Base-by-base conservation (phyloP, 2,329 filamentous ascomycete genomes). In the Lecanoromycetidae sp. region DNA sequence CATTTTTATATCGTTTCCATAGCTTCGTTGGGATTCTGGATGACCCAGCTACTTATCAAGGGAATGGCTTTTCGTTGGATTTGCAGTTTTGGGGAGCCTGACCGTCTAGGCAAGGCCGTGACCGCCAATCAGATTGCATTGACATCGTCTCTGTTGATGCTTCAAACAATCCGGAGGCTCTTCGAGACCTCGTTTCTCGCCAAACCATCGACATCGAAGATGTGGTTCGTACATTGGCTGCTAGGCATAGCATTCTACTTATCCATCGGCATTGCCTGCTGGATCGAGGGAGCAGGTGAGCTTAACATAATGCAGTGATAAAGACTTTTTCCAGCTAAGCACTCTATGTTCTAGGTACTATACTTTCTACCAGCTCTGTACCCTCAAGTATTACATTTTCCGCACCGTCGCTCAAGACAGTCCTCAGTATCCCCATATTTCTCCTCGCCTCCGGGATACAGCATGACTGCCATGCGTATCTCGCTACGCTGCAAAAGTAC, bases 211-310 rank as follows among this genome's bases (percentile, higher is more conserved):
- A 72, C 72, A 19, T 85, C 86, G 15, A 76, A 70, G 47, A 98
- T 98, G 90, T 87, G 82, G 78, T 65, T 88, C 52, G 76, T 80
- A 13, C 84, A 94, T 61, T 96, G 87, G 81, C 54, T 82, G 13
- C 62, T 95, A 33, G 91, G 87, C 0, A 63, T 91, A 41, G 65
- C 68, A 8, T 96, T 85, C 64, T 98, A 98, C 63, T 58, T 80
- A 5, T 71, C 71, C 49, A 82, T 85, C 57, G 80, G 80, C 45
- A 60, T 94, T 38, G 76, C 84, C 4, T 69, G 94, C 27, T 95
- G 88, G 88, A 74, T 93, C 50, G 87, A 96, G 63, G 84, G 81
- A 44, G 77, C 79, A 48, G 44, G 49, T 49, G 35, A 19, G 47
- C 17, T 33, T 27, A 1, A 12, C 9, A 9, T 19, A n/a, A n/a